Base-by-base conservation (phyloP, 2,329 filamentous ascomycete genomes). In the Pezicula neosporulosa region DNA sequence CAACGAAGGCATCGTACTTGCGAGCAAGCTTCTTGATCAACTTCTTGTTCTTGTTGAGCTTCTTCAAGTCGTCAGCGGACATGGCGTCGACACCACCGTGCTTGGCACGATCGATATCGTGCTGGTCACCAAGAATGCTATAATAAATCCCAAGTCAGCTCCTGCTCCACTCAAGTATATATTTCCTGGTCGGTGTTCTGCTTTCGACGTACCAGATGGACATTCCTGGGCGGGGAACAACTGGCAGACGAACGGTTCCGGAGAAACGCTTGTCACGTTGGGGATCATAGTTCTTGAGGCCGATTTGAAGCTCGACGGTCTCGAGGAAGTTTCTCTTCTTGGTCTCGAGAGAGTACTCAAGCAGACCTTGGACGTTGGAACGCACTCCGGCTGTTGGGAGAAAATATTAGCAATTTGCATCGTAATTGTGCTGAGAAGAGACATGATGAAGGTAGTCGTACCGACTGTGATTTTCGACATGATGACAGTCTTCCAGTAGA, bases 21-120 rank as follows among this genome's bases (percentile, higher is more conserved):
- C 92, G 91, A 61, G 94, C 94, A 65, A 99, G 89, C 89, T 99
- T 99, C 91, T 99, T 99, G 87, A 99, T 97, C 71, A 97, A 87
- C 89, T 99, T 99, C 90, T 99, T 97, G 90, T 99, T 99, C 90
- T 99, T 99, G 89, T 99, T 99, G 67, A 99, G 90, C 89, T 99
- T 99, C 90, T 99, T 99, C 80, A 99, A 81, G 78, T 99, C 94
- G 70, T 99, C 94, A 64, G 90, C 78, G 70, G 90, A 96, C 94
- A 97, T 97, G 80, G 93, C 91, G 73, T 99, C 94, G 67, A 97
- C 85, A 75, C 91, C 93, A 71, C 91, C 89, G 84, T 99, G 94
- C 87, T 99, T 99, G 73, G 94, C 93, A 85, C 94, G 92, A 77
- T 99, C 94, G 73, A 99, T 95, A 85, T 99, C 94, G 84, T 97